Evolutionary conservation across 345 rosid species (phyloP).

Genomic region (Acer saccharum): DNA sequence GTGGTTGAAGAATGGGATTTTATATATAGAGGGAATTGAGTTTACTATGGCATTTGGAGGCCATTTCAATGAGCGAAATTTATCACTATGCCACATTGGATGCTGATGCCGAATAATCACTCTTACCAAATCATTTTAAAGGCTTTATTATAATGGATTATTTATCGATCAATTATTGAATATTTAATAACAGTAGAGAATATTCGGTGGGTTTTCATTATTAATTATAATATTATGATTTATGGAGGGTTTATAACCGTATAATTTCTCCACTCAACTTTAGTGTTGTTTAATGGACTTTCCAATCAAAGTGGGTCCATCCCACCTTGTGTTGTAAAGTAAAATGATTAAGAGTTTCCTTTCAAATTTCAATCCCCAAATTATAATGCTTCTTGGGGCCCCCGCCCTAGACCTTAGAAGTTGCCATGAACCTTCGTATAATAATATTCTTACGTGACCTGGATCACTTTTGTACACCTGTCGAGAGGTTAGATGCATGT

Average conservation of each 20-base stretch:
- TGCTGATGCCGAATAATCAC: too few relatives aligned
- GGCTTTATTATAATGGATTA: neutral
- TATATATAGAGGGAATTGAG: slow-evolving; percentile 31
- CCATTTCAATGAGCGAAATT: too few relatives aligned
- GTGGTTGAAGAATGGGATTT: slow-evolving; percentile 20
- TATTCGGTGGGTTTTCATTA: slow-evolving; percentile 13
- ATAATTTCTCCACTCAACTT: slow-evolving; percentile 57
- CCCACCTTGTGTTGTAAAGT: slow-evolving; percentile 29
- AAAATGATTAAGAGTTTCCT: slow-evolving; percentile 15
- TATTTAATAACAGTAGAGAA: slow-evolving; percentile 19
- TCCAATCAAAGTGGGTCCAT: slow-evolving; percentile 30
- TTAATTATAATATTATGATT: slow-evolving; percentile 5
- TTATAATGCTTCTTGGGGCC: slow-evolving; percentile 33
- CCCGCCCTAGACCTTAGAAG: slow-evolving; percentile 20
- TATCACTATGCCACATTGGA: too few relatives aligned
- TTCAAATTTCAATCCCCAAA: slow-evolving; percentile 1
- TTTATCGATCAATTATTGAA: slow-evolving; percentile 12
- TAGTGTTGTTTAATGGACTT: slow-evolving; percentile 31
- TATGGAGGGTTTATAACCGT: slow-evolving; percentile 17
- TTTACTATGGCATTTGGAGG: too few relatives aligned
- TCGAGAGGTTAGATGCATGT: neutral
- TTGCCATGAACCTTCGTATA: slow-evolving; percentile 24
- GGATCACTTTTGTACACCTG: slow-evolving; percentile 13
- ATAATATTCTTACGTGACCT: neutral
- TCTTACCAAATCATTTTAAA: too few relatives aligned